Evolutionary conservation across 805 yeast genomes (phyloP).

Genomic region (Pichia membranifaciens): DNA sequence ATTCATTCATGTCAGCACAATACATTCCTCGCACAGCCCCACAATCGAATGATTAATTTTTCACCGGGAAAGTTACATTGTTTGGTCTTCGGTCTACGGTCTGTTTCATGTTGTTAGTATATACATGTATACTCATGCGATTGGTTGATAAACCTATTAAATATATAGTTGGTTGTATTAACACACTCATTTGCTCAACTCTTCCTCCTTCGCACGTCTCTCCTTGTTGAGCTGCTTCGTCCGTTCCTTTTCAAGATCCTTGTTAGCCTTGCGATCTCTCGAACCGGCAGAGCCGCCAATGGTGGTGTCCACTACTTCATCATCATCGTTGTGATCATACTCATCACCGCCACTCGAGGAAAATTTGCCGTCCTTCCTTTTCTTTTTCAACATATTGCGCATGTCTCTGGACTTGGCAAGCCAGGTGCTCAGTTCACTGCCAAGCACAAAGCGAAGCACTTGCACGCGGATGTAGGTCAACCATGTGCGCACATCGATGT

Average conservation of each 20-base stretch:
- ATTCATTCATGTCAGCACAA: not conserved
- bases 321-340: constrained; percentile 6
- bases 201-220: constrained; percentile 23
- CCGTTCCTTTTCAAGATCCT: constrained; percentile 18
- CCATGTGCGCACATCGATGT: constrained; percentile 46
- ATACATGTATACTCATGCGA: not conserved
- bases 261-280: constrained; percentile 9
- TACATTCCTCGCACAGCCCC: not conserved
- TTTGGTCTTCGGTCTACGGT: no score
- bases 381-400: constrained; percentile 18
- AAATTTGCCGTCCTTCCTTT: constrained; percentile 12
- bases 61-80: not conserved
- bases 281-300: not conserved
- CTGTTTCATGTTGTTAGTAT: no score
- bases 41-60: not conserved
- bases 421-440: constrained; percentile 47
- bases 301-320: constrained; percentile 5
- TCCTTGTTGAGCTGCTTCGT: constrained; percentile 22
- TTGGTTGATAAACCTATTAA: not conserved
- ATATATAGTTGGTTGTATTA: not conserved
- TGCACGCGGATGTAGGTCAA: constrained; percentile 42
- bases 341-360: constrained; percentile 4
- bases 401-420: constrained; percentile 30
- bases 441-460: constrained; percentile 45
- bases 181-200: constrained; percentile 15